Evolutionary conservation across 257 asterid genomes (phyloP).

Genomic region (Capsicum pubescens): DNA sequence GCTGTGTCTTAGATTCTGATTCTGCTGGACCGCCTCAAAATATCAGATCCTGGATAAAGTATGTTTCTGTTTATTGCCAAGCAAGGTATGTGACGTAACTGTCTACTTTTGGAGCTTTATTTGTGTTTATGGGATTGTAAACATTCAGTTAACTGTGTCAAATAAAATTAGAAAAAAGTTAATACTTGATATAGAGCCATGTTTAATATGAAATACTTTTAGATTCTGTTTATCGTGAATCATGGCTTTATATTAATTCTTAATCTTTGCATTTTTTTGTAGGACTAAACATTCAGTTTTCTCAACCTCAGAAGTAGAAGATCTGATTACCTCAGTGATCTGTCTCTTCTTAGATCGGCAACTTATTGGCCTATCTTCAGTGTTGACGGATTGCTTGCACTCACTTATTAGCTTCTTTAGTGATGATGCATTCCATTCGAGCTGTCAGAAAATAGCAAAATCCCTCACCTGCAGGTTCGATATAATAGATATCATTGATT

Average conservation of each 20-base stretch:
- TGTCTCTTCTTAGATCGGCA: conserved; percentile 77
- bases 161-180: neutral
- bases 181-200: neutral
- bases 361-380: conserved; percentile 67
- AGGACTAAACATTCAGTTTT: conserved; percentile 54
- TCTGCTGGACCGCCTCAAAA: conserved; percentile 80
- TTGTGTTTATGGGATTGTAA: neutral
- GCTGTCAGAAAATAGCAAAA: conserved; percentile 66
- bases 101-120: neutral
- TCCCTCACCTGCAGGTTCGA: conserved; percentile 71
- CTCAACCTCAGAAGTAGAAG: conserved; percentile 74
- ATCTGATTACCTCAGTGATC: conserved; percentile 59
- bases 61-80: conserved; percentile 55
- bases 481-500: neutral
- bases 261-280: conserved; percentile 17
- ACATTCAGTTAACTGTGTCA: neutral
- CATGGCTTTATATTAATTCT: neutral
- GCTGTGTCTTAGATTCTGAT: conserved; percentile 53
- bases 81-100: conserved; percentile 53
- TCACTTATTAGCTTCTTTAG: conserved; percentile 62
- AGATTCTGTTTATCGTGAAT: neutral
- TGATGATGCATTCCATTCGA: conserved; percentile 68
- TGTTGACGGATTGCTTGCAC: conserved; percentile 59
- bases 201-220: neutral
- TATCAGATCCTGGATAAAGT: conserved; percentile 75